phyloP scores from a whole-genome alignment of 2,329 filamentous ascomycete species.

The Penicillium sp. region DNA sequence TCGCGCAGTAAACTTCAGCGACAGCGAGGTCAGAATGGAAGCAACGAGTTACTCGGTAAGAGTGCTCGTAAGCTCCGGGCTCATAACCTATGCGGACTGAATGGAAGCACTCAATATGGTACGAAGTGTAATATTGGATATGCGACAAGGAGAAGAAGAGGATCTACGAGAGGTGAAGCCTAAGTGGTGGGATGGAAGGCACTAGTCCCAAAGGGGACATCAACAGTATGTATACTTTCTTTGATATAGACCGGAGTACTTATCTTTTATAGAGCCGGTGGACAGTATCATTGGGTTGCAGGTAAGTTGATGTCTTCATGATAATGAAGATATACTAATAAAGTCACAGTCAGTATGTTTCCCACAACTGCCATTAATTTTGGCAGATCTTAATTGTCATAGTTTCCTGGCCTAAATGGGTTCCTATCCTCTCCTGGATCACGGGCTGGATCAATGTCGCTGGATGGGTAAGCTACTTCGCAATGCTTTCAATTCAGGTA shows the following conservation, averaged over 20 bases:
- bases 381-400: background rate
- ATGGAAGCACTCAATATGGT: no score
- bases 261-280: constrained; percentile 45
- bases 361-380: background rate
- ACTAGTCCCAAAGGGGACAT: no score
- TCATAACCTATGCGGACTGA: no score
- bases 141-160: no score
- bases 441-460: constrained; percentile 70
- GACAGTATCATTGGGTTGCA: constrained; percentile 71
- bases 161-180: no score
- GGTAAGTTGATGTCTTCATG: constrained; percentile 28
- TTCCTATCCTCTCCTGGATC: constrained; percentile 63
- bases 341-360: constrained; percentile 30
- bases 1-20: no score
- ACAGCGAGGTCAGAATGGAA: no score
- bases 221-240: no score
- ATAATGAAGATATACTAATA: constrained; percentile 6
- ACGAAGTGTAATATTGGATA: no score
- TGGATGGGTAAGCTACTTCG: constrained; percentile 56
- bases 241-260: background rate
- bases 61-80: no score
- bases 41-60: no score
- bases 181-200: no score
- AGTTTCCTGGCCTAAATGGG: constrained; percentile 60
- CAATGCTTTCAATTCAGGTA: background rate